These are phyloP conservation scores for Plasmodium gallinaceum DNA, from an alignment of 169 alveolate genomes.

Conservation along the genomic window DNA sequence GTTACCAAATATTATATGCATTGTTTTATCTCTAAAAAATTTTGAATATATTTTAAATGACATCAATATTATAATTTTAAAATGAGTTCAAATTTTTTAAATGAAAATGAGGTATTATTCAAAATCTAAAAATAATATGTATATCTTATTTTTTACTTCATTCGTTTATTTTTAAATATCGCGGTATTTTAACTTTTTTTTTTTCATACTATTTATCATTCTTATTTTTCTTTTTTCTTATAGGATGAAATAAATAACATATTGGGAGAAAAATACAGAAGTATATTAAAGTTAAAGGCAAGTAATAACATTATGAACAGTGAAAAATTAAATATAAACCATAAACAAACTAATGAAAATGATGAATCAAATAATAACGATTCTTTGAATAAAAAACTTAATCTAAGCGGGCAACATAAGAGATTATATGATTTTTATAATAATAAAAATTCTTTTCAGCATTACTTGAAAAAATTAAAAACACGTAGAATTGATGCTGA, in stretches of 20 bases:
- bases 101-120: slow-evolving; percentile 28
- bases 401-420: slow-evolving; percentile 48
- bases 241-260: slow-evolving; percentile 18
- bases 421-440: slow-evolving; percentile 50
- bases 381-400: slow-evolving; percentile 16
- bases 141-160: neutral
- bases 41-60: slow-evolving; percentile 45
- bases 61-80: slow-evolving; percentile 14
- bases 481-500: slow-evolving; percentile 65
- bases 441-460: slow-evolving; percentile 57
- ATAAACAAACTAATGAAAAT: slow-evolving; percentile 2
- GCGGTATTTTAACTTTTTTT: no score
- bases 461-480: slow-evolving; percentile 57
- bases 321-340: neutral
- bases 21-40: neutral
- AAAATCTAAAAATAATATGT: neutral
- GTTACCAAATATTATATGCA: no score
- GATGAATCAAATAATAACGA: slow-evolving; percentile 15
- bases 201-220: no score
- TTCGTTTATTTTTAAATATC: no score
- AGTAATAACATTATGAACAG: neutral
- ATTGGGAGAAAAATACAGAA: slow-evolving; percentile 24
- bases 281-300: slow-evolving; percentile 21
- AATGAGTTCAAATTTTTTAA: slow-evolving; percentile 34
- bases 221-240: neutral